phyloP scores from a whole-genome alignment of 2,329 filamentous ascomycete genomes.

The Apiospora hydei region DNA sequence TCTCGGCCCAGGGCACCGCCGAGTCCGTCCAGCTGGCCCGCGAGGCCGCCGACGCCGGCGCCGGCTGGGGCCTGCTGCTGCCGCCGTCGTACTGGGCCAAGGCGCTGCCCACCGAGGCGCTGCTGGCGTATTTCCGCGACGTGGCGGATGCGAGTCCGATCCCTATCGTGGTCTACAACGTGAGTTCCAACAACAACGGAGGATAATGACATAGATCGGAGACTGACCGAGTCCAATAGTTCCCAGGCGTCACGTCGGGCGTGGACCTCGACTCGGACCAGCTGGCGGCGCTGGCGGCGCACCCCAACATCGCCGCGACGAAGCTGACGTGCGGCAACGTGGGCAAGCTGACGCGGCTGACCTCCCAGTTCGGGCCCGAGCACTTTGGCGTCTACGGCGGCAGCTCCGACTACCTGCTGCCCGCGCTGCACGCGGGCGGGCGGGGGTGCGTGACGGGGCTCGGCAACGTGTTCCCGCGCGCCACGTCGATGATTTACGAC shows the following conservation, averaged over 20 bases:
- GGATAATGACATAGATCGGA: background rate
- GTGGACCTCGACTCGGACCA: constrained; percentile 40
- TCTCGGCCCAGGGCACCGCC: constrained; percentile 47
- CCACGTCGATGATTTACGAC: constrained; percentile 49
- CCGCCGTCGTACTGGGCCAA: constrained; percentile 51
- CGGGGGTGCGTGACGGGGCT: constrained; percentile 34
- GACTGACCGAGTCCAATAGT: constrained; percentile 25
- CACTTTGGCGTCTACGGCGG: constrained; percentile 54
- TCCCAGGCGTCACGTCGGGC: constrained; percentile 44
- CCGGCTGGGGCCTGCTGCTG: constrained; percentile 47
- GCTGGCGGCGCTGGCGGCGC: constrained; percentile 33
- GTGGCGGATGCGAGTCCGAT: constrained; percentile 45
- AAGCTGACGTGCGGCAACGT: constrained; percentile 41
- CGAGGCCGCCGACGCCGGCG: constrained; percentile 48
- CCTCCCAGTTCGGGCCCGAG: constrained; percentile 44
- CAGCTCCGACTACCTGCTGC: constrained; percentile 52
- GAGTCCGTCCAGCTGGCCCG: constrained; percentile 46
- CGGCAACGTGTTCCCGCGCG: constrained; percentile 55
- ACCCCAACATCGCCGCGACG: constrained; percentile 39
- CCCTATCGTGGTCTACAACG: constrained; percentile 40
- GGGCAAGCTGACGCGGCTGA: constrained; percentile 41
- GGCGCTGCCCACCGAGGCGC: constrained; percentile 42
- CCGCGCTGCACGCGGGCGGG: constrained; percentile 45
- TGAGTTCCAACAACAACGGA: no score
- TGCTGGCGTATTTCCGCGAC: constrained; percentile 46